A percentile compares a stretch with the other conserved stretches of the same genome.
Conservation (phyloP, 1,284 basidiomycete species). For the Ustilago lituana region DNA sequence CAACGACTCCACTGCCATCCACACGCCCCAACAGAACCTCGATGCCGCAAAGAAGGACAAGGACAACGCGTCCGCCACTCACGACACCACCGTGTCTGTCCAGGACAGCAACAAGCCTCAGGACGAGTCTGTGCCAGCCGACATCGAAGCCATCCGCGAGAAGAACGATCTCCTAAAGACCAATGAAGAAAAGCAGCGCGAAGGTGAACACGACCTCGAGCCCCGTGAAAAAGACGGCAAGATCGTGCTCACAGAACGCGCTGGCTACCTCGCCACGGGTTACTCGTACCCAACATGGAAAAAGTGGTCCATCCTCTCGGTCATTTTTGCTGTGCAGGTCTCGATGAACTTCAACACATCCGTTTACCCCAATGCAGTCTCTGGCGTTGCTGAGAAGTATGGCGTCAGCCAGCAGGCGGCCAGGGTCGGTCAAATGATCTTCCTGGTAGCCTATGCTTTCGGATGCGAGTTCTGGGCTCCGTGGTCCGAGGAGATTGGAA, state of each 20-base stretch:
- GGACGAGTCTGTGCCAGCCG: slow-evolving; percentile 8
- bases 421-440: slow-evolving; percentile 68
- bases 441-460: slow-evolving; percentile 68
- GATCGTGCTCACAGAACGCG: slow-evolving; percentile 64
- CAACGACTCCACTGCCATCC: slow-evolving; percentile 19
- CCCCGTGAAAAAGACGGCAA: slow-evolving; percentile 60
- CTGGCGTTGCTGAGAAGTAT: slow-evolving; percentile 62
- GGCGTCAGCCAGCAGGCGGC: slow-evolving; percentile 67
- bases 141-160: slow-evolving; percentile 36
- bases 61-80: slow-evolving; percentile 8
- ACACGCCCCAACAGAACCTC: slow-evolving; percentile 10
- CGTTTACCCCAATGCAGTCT: slow-evolving; percentile 66
- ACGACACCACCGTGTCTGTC: too few species aligned
- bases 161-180: slow-evolving; percentile 46
- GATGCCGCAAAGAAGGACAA: slow-evolving; percentile 15
- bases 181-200: slow-evolving; percentile 45
- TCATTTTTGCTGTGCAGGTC: slow-evolving; percentile 68
- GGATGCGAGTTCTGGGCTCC: slow-evolving; percentile 67
- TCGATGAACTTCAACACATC: slow-evolving; percentile 68
- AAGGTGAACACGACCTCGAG: slow-evolving; percentile 43
- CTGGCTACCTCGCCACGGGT: slow-evolving; percentile 62
- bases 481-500: slow-evolving; percentile 67
- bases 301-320: slow-evolving; percentile 68
- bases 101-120: slow-evolving; percentile 13
- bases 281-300: slow-evolving; percentile 63